Evolutionary conservation across 495 filamentous ascomycete genomes (phyloP).

Genomic region (Neurospora sp.): DNA sequence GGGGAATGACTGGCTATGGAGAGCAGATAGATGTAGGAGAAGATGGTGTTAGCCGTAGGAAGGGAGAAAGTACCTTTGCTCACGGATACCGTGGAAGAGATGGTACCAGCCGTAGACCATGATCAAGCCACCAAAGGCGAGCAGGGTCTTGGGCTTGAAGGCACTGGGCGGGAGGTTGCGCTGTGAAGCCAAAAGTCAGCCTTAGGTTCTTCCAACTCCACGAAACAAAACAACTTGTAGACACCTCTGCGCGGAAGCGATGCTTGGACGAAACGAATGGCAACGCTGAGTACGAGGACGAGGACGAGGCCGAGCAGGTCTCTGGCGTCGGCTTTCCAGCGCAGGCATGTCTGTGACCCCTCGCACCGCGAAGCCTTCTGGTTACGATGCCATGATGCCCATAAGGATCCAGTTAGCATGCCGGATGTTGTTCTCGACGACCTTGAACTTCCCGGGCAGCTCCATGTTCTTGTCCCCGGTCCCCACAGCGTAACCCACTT

Average conservation of each 20-base stretch:
- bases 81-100: constrained; percentile 63
- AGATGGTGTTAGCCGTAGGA: background rate
- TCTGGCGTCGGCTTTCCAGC: background rate
- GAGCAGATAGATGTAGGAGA: background rate
- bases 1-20: constrained; percentile 2
- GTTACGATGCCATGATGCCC: background rate
- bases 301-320: background rate
- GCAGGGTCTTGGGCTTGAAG: constrained; percentile 70
- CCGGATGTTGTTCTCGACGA: background rate
- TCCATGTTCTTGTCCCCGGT: background rate
- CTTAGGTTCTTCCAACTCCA: background rate
- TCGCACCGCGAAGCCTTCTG: background rate
- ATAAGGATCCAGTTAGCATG: background rate
- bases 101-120: constrained; percentile 88
- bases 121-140: constrained; percentile 59
- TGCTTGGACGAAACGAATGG: background rate
- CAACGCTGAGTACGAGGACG: background rate
- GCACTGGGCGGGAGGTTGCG: constrained; percentile 82
- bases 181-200: constrained; percentile 29
- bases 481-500: background rate
- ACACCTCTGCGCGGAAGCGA: background rate
- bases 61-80: constrained; percentile 62
- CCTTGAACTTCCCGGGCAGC: background rate
- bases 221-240: background rate
- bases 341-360: background rate